Percentiles rank a stretch among this genome's conserved stretches.
These are phyloP conservation scores for Penicillium egyptiacum DNA, from an alignment of 495 filamentous ascomycete species.

Conservation along the genomic window DNA sequence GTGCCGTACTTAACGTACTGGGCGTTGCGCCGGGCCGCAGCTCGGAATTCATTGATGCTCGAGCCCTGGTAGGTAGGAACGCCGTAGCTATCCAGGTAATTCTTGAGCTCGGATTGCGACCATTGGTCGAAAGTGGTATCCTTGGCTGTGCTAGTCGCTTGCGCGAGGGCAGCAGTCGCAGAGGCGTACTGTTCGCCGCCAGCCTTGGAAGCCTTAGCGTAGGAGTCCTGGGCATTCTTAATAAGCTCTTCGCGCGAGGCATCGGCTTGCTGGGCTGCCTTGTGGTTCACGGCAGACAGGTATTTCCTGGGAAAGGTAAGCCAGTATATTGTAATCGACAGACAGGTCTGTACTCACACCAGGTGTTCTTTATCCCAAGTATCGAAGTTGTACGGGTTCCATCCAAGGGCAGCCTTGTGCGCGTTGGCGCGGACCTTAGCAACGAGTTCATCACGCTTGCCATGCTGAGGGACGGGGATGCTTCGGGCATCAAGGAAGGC, in stretches of 20 bases:
- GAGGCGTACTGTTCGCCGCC: slow-evolving; percentile 70
- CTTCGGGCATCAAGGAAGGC: slow-evolving; percentile 59
- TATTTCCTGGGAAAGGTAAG: slow-evolving; percentile 56
- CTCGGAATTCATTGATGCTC: slow-evolving; percentile 61
- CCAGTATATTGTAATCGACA: neutral
- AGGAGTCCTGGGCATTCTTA: slow-evolving; percentile 68
- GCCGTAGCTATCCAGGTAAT: slow-evolving; percentile 79
- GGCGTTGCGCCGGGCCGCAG: slow-evolving; percentile 67
- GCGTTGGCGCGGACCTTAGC: slow-evolving; percentile 69
- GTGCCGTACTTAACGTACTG: slow-evolving; percentile 80
- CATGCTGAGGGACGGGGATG: slow-evolving; percentile 69
- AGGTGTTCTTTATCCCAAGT: slow-evolving; percentile 78
- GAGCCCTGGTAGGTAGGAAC: slow-evolving; percentile 71
- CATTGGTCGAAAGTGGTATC: slow-evolving; percentile 73
- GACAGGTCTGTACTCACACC: slow-evolving; percentile 45
- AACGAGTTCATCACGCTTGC: slow-evolving; percentile 77
- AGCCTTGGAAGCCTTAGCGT: slow-evolving; percentile 65
- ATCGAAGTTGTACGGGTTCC: slow-evolving; percentile 80
- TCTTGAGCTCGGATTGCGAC: slow-evolving; percentile 78
- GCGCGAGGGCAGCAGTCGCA: slow-evolving; percentile 68
- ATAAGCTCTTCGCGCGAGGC: slow-evolving; percentile 72
- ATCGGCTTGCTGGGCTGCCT: slow-evolving; percentile 61
- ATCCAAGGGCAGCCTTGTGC: slow-evolving; percentile 71
- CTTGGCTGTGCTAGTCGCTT: slow-evolving; percentile 69
- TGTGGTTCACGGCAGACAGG: slow-evolving; percentile 65